Conservation (phyloP, 306 rosid genomes). For the Leucaena leucocephala region DNA sequence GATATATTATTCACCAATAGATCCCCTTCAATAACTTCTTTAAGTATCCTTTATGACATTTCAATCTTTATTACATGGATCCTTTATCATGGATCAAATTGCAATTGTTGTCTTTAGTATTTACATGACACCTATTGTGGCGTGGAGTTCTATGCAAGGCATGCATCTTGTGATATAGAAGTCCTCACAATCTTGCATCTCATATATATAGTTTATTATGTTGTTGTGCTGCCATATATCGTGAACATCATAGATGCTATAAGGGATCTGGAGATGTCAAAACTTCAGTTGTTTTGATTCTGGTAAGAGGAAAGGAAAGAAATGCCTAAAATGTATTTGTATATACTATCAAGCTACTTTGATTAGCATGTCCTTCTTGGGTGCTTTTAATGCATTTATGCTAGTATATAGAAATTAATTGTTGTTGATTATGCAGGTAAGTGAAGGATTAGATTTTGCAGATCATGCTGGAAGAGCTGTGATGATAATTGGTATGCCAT, state of each 20-base stretch:
- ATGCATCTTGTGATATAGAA: neutral
- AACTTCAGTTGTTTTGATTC: neutral
- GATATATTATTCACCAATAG: neutral
- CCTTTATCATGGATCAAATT: neutral
- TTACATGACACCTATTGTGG: neutral
- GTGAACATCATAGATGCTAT: neutral
- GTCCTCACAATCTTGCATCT: conserved; percentile 15
- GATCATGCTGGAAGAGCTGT: conserved; percentile 99
- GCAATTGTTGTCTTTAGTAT: neutral
- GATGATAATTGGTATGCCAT: conserved; percentile 87
- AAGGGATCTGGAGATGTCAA: neutral
- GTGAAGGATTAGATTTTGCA: conserved; percentile 98
- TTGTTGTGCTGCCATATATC: conserved; percentile 2
- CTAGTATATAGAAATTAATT: conserved; percentile 27
- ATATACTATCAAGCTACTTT: neutral
- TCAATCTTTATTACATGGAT: neutral
- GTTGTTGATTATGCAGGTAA: conserved; percentile 61
- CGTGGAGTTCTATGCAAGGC: neutral
- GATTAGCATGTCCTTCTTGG: conserved; percentile 8
- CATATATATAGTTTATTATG: neutral
- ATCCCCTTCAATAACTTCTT: neutral
- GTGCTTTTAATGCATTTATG: conserved; percentile 27
- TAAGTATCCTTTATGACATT: neutral
- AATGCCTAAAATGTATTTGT: neutral
- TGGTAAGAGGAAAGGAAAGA: neutral